These are phyloP conservation scores for Myxozyma neglecta DNA, from an alignment of 805 yeast species.

Conservation along the genomic window DNA sequence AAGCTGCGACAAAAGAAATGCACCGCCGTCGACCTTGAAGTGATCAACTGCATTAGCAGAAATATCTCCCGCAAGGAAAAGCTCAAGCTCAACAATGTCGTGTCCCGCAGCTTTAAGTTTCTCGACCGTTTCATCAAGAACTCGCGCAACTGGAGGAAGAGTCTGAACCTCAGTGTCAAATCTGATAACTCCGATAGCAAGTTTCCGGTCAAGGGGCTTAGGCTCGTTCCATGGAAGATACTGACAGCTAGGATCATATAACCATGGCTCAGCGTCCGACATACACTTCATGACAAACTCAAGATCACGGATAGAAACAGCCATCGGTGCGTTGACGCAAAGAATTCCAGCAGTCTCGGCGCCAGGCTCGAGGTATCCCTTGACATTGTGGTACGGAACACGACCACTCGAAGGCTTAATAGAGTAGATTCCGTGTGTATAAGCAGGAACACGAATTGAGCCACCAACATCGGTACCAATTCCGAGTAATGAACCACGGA, in stretches of 20 bases:
- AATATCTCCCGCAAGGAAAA: constrained; percentile 22
- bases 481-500: constrained; percentile 53
- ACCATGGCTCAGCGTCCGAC: constrained; percentile 45
- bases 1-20: constrained; percentile 20
- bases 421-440: constrained; percentile 47
- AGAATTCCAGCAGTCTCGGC: constrained; percentile 46
- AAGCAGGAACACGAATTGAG: constrained; percentile 51
- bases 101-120: constrained; percentile 60
- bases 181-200: constrained; percentile 30
- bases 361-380: constrained; percentile 41
- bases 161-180: constrained; percentile 50
- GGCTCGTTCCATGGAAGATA: constrained; percentile 57
- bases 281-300: constrained; percentile 61
- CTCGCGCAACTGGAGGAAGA: constrained; percentile 57
- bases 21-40: constrained; percentile 30
- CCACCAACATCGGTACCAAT: constrained; percentile 60
- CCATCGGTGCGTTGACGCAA: constrained; percentile 68
- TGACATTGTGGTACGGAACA: constrained; percentile 39
- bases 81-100: constrained; percentile 47
- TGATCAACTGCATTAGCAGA: constrained; percentile 30
- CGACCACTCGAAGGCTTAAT: constrained; percentile 51
- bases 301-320: constrained; percentile 63
- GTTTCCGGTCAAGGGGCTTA: constrained; percentile 19
- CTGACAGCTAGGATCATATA: constrained; percentile 46
- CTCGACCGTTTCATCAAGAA: constrained; percentile 52